phyloP scores from a whole-genome alignment of 179 eudicot species.

The Camellia oleifera region DNA sequence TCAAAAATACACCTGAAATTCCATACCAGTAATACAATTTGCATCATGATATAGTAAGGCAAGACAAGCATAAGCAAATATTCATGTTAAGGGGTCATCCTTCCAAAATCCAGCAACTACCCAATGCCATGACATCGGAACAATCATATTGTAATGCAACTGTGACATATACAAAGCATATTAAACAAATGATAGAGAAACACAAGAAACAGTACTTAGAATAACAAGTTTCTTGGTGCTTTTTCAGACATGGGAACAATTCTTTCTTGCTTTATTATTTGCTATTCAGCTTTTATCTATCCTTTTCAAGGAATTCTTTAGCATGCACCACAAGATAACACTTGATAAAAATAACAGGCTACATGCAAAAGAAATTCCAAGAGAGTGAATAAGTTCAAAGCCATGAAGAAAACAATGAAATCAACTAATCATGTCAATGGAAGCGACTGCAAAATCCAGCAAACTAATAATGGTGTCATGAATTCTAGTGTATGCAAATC shows the following conservation, averaged over 20 bases:
- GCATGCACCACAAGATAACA: not conserved
- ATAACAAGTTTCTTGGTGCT: not conserved
- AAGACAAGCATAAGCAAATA: no score
- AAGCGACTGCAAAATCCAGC: no score
- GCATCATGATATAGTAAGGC: not conserved
- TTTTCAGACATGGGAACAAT: not conserved
- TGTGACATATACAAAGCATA: not conserved
- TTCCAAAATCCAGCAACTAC: not conserved
- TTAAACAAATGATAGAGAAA: not conserved
- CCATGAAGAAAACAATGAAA: no score
- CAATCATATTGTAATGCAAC: not conserved
- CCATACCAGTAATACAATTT: not conserved
- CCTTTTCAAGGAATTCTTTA: not conserved
- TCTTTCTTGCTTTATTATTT: not conserved
- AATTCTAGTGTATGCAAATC: no score
- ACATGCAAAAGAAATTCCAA: not conserved
- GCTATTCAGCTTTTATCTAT: not conserved
- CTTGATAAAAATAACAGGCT: not conserved
- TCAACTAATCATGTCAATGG: no score
- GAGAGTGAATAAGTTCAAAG: no score
- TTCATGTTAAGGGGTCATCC: not conserved
- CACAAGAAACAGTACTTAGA: not conserved
- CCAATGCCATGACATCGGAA: not conserved
- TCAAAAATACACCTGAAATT: not conserved
- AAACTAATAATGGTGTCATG: no score